phyloP scores from a whole-genome alignment of 352 stramenopile species.

The Globisporangium echinulatum region DNA sequence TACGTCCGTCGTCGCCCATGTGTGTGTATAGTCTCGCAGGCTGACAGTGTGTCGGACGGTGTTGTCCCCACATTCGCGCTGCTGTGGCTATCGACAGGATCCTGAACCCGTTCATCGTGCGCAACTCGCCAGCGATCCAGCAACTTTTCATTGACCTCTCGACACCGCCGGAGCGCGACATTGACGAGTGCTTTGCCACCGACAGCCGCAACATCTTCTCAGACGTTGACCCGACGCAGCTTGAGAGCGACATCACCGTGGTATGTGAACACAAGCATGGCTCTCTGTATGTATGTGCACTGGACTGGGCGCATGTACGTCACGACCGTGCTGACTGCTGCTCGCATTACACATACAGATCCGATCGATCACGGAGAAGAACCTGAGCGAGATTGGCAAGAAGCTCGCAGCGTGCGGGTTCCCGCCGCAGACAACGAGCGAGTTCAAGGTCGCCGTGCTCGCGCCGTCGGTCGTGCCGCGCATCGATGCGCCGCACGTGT shows the following conservation, averaged over 20 bases:
- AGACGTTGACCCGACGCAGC: slow-evolving; percentile 43
- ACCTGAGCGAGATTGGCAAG: slow-evolving; percentile 64
- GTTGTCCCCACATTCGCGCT: neutral
- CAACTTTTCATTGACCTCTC: slow-evolving; percentile 72
- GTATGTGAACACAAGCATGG: slow-evolving; percentile 15
- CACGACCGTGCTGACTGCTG: neutral
- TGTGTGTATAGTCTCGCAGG: neutral
- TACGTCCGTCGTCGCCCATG: slow-evolving; percentile 16
- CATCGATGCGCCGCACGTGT: slow-evolving; percentile 12
- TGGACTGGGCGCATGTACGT: no score
- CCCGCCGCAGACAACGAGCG: slow-evolving; percentile 30
- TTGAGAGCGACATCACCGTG: slow-evolving; percentile 49
- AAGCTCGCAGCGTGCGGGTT: slow-evolving; percentile 45
- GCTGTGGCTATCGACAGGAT: slow-evolving; percentile 26
- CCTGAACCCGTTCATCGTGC: slow-evolving; percentile 84
- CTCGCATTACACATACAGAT: slow-evolving; percentile 28
- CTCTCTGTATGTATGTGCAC: neutral
- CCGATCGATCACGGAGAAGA: slow-evolving; percentile 59
- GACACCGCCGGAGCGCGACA: slow-evolving; percentile 47
- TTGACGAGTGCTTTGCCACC: slow-evolving; percentile 67
- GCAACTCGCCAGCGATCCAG: slow-evolving; percentile 72
- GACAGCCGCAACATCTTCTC: slow-evolving; percentile 75
- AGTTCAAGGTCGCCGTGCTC: slow-evolving; percentile 50
- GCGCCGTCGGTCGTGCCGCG: slow-evolving; percentile 11
- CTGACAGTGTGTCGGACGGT: no score